Evolutionary conservation across 73 alveolate species (phyloP), one percentile per base, ranked within the genome.

Genomic region (Blepharisma stoltei): DNA sequence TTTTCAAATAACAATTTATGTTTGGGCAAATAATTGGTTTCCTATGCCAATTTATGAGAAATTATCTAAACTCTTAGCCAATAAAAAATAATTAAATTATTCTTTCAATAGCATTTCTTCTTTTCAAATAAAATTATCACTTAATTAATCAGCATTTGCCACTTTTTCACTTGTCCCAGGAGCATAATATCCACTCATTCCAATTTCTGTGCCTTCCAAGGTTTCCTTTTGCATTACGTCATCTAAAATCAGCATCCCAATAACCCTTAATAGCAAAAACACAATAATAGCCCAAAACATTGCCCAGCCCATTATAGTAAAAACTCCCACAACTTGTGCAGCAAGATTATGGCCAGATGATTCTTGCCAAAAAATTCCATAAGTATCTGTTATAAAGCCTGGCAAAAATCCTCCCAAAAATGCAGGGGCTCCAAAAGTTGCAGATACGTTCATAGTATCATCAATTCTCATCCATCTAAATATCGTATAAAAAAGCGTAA

Each of bases 341-440:
- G 46, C 73, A 14, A 60, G 23, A 60, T 8, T 1, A n/a, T 60
- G 73, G 14, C 73, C 73, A 60, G 48, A 14, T 60, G 14, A n/a
- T 14, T 38, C 73, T 20, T 38, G 46, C 73, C 73, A 60, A 60
- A 14, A 60, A 25, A 60, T 47, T 60, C 73, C 73, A 20, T 60
- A 14, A 18, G 14, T 60, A 60, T 60, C 49, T 8, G 14, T 38
- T 8, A 18, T 60, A 25, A 60, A 60, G 14, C 73, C 73, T 60
- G 73, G 73, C 38, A 60, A 25, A 60, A 60, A 8, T 9, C 73
- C 73, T 60, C 73, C 73, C 0, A 60, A 60, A 20, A 60, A 14
- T 38, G 46, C 73, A 1, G 73, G 73, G 23, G 23, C 14, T 25
- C 14, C 14, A 25, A 60, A 60, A 20, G 73, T 60, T 60, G 73